Percentiles rank a stretch among this genome's conserved stretches.
phyloP scores from a whole-genome alignment of 306 rosid species.

The Lathyrus aphaca region DNA sequence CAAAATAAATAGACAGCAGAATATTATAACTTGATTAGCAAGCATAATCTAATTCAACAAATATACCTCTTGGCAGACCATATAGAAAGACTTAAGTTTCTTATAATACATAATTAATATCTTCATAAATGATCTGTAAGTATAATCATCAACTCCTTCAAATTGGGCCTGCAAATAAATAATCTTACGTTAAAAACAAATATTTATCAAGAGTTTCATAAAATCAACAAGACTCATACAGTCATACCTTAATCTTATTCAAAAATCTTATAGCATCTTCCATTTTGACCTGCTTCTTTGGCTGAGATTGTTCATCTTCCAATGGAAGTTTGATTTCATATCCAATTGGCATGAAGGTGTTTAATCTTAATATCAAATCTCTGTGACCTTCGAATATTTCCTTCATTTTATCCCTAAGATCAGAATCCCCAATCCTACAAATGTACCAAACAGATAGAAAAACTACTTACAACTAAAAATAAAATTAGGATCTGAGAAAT shows the following conservation, averaged over 20 bases:
- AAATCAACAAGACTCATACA: slow-evolving; percentile 8
- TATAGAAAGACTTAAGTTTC: neutral
- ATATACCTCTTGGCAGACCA: neutral
- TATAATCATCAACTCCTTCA: neutral
- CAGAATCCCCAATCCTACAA: slow-evolving; percentile 76
- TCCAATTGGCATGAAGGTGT: slow-evolving; percentile 88
- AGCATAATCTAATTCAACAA: too few species aligned
- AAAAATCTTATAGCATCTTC: slow-evolving; percentile 89
- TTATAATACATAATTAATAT: neutral
- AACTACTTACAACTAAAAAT: slow-evolving; percentile 36
- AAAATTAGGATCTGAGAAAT: too few species aligned
- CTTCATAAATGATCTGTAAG: neutral
- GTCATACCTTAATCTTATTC: slow-evolving; percentile 83
- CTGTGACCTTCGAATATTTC: slow-evolving; percentile 81
- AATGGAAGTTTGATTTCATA: slow-evolving; percentile 80
- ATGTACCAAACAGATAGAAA: slow-evolving; percentile 39
- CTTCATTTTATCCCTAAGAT: slow-evolving; percentile 78
- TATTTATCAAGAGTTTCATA: too few species aligned
- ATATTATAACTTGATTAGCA: too few species aligned
- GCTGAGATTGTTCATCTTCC: slow-evolving; percentile 73
- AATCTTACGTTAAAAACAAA: neutral
- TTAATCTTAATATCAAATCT: slow-evolving; percentile 80
- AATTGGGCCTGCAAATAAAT: neutral
- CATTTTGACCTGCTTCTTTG: slow-evolving; percentile 85
- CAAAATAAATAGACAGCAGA: slow-evolving; percentile 28